Base-by-base conservation (phyloP, 768 basidiomycete genomes). In the Agaricus sinodeliciosus region DNA sequence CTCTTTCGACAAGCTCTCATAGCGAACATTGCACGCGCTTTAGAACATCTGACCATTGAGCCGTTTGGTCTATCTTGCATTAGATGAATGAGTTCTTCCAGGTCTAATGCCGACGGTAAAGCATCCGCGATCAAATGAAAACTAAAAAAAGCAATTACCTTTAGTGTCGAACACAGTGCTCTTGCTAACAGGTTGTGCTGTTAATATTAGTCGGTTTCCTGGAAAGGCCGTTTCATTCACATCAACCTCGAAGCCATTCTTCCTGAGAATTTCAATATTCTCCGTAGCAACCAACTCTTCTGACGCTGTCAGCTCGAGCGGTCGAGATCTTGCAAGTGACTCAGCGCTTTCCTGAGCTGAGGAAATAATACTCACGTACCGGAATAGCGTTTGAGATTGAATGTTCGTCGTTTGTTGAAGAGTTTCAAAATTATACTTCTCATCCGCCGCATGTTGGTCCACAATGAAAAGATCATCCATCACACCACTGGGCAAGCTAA, bases 361-460 rank as follows among this genome's bases (percentile, higher is more conserved):
- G 16, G 34, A 16, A 25, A 28, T 35, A 9, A 22, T 25, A 41
- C 8, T 45, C 12, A 70, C 81, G 51, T 58, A 94, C 94, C 78
- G 77, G 65, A 95, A 80, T 3, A 98, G 72, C 55, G 73, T 82
- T 61, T 98, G 95, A 2, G 88, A 90, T 59, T 89, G 79, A 53
- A 99, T 94, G 48, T 77, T 79, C 9, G 94, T 97, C n/a, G 84
- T 92, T 58, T 80, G 76, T 66, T 98, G 95, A 53, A 98, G 69
- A 1, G 81, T 88, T 73, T 98, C 96, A 63, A 98, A 98, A 65
- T 98, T 98, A 69, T 90, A 97, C 71, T 98, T 98, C 69, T 98
- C 96, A 67, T 99, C 96, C 4, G 91, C 85, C 4, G 95, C 95
- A 67, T 98, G 95, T 64, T 98, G 95, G 61, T 98, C 95, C 15